Base-by-base conservation (phyloP, 1,139 yeast genomes). In the Pneumocystis murina region DNA sequence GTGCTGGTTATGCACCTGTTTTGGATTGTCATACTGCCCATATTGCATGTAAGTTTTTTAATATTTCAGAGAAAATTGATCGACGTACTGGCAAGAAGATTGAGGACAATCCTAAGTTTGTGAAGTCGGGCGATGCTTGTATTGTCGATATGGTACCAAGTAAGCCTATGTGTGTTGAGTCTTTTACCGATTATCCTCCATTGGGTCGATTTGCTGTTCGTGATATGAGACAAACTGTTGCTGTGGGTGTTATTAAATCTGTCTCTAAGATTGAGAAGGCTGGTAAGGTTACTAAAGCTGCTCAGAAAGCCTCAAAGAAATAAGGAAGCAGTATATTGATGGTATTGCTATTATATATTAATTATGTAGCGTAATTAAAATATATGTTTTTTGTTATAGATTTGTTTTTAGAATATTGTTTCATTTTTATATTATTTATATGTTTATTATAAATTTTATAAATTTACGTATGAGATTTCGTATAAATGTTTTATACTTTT, bases 241-340 rank as follows among this genome's bases (percentile, higher is more conserved):
- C 97, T 78, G 97, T 91, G 79, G 97, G 97, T 89, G 97, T 91
- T 79, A 89, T 91, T 92, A 91, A 91, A 88, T 82, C 94, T 74
- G 97, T 92, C 76, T 96, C 84, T 78, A 92, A 92, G 88, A 77
- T 94, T 72, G 84, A 83, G 82, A 71, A 71, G 63, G 79, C 78
- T 76, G 95, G 95, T 84, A 92, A 92, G 92, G 96, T 92, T 75
- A 92, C 98, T 92, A 92, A 92, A 91, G 95, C 98, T 81, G 97
- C 97, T 79, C 85, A 81, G 77, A 92, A 92, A 90, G 97, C 97
- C 80, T 86, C 86, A 78, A 91, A 90, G 91, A 89, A 91, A 85
- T 91, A 24, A 48, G n/a, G 10, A 24, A 41, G 16, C 20, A 24
- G 33, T 24, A 38, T 48, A 48, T 48, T 20, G 7, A 33, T 5